Percentiles rank a stretch among this genome's conserved stretches.
These are phyloP conservation scores for Lepraria neglecta DNA, from an alignment of 495 filamentous ascomycete genomes.

Conservation along the genomic window DNA sequence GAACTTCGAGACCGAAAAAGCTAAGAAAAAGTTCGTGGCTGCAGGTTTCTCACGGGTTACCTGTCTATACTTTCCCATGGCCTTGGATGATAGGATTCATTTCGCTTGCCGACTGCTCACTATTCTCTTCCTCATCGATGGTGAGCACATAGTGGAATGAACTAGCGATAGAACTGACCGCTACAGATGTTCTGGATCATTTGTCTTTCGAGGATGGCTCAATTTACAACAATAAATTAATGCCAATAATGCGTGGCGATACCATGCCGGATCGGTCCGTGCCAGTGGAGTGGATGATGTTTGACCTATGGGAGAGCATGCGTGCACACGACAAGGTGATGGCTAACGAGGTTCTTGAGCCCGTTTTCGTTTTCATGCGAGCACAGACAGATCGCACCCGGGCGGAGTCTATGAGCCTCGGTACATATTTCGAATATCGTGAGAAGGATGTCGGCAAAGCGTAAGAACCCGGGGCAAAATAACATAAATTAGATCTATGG, in stretches of 20 bases:
- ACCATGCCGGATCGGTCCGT: conserved; percentile 8
- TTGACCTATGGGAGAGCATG: conserved; percentile 40
- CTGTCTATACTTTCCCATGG: conserved; percentile 36
- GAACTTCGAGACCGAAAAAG: conserved; percentile 28
- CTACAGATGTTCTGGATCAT: conserved; percentile 36
- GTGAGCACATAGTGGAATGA: conserved; percentile 20
- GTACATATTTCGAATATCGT: conserved; percentile 8
- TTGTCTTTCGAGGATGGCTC: conserved; percentile 38
- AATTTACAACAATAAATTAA: conserved; percentile 36
- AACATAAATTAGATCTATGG: background rate
- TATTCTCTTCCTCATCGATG: conserved; percentile 36
- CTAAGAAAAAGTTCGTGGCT: conserved; percentile 30
- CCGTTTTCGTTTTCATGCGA: conserved; percentile 35
- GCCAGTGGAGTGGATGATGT: conserved; percentile 36
- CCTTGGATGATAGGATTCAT: conserved; percentile 34
- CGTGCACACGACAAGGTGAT: conserved; percentile 29
- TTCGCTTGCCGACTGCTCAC: conserved; percentile 34
- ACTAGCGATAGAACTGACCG: conserved; percentile 3
- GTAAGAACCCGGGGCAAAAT: background rate
- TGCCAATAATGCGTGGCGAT: conserved; percentile 32
- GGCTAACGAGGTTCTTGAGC: conserved; percentile 36
- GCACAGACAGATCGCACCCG: conserved; percentile 31
- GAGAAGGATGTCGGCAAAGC: conserved; percentile 5
- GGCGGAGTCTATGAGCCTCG: conserved; percentile 6
- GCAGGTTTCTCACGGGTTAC: conserved; percentile 35